These are phyloP conservation scores for grape (Vitis vinifera) DNA, from an alignment of 164 flowering plant genomes.

Conservation along the genomic window DNA sequence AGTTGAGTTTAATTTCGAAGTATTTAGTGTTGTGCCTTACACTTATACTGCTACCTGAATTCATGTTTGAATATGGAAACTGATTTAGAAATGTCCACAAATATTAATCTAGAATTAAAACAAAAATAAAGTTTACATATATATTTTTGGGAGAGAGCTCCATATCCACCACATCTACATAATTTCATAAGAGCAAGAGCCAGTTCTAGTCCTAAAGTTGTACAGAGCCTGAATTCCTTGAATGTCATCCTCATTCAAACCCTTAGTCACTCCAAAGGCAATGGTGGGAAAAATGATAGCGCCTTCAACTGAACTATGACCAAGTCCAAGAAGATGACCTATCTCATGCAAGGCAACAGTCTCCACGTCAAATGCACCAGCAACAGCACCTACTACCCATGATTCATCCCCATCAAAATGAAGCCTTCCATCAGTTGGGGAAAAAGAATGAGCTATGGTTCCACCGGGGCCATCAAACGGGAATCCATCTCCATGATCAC, in stretches of 20 bases:
- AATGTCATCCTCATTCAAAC: slow-evolving; percentile 29
- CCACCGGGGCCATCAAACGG: slow-evolving; percentile 33
- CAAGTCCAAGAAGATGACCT: slow-evolving; percentile 34
- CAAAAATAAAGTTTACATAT: too few relatives aligned
- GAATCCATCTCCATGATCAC: slow-evolving; percentile 24
- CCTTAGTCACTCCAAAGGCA: slow-evolving; percentile 9
- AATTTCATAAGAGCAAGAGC: too few relatives aligned
- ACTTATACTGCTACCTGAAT: too few relatives aligned
- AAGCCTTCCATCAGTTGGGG: slow-evolving; percentile 19
- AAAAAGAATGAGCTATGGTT: slow-evolving; percentile 22
- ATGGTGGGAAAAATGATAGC: slow-evolving; percentile 32
- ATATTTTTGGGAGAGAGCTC: too few relatives aligned
- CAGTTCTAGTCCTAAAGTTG: background rate
- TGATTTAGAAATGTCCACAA: too few relatives aligned
- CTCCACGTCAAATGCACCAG: slow-evolving; percentile 12
- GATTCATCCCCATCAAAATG: slow-evolving; percentile 24
- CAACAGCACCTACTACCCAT: background rate
- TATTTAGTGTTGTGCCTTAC: too few relatives aligned
- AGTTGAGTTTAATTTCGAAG: too few relatives aligned
- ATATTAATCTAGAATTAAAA: too few relatives aligned
- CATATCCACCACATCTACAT: too few relatives aligned
- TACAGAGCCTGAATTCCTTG: slow-evolving; percentile 15
- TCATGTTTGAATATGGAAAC: too few relatives aligned
- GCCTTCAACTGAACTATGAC: slow-evolving; percentile 13
- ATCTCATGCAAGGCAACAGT: slow-evolving; percentile 31